A percentile compares a stretch with the other conserved stretches of the same genome.
These are phyloP conservation scores for Trametes sanguinea DNA, from an alignment of 768 basidiomycete genomes.

Conservation along the genomic window DNA sequence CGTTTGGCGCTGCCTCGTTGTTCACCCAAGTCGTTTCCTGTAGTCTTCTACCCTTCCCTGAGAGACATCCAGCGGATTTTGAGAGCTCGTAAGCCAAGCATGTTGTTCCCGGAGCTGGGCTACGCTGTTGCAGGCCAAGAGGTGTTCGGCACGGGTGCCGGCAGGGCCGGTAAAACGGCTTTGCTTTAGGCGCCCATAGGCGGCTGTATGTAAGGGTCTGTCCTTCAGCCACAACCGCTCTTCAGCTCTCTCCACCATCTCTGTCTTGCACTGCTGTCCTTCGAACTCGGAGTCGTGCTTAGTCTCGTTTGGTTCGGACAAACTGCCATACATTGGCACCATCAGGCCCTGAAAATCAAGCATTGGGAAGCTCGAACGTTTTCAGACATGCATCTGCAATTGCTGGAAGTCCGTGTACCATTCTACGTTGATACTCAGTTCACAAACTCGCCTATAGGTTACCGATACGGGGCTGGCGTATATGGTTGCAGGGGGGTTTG, in stretches of 20 bases:
- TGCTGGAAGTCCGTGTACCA: constrained; percentile 33
- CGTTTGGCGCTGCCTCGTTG: too few relatives aligned
- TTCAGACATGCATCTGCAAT: constrained; percentile 13
- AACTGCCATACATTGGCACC: too few relatives aligned
- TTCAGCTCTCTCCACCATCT: constrained; percentile 2
- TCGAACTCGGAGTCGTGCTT: neutral
- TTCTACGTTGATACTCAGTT: constrained; percentile 15
- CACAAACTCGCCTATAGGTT: constrained; percentile 45
- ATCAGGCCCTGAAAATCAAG: too few relatives aligned
- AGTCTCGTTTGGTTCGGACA: too few relatives aligned
- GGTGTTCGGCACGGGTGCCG: neutral
- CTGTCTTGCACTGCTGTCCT: neutral
- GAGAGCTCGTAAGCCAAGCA: too few relatives aligned
- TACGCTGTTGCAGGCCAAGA: too few relatives aligned
- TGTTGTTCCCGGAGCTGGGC: too few relatives aligned
- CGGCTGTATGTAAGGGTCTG: neutral
- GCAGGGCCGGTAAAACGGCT: neutral
- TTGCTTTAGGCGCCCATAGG: neutral
- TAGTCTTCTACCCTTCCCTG: too few relatives aligned
- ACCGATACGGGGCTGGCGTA: constrained; percentile 57
- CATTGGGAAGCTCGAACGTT: neutral
- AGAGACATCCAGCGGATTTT: too few relatives aligned
- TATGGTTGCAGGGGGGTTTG: constrained; percentile 61
- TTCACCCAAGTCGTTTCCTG: too few relatives aligned
- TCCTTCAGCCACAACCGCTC: neutral